phyloP scores from a whole-genome alignment of 768 basidiomycete genomes.

The Leccinum variicolor region DNA sequence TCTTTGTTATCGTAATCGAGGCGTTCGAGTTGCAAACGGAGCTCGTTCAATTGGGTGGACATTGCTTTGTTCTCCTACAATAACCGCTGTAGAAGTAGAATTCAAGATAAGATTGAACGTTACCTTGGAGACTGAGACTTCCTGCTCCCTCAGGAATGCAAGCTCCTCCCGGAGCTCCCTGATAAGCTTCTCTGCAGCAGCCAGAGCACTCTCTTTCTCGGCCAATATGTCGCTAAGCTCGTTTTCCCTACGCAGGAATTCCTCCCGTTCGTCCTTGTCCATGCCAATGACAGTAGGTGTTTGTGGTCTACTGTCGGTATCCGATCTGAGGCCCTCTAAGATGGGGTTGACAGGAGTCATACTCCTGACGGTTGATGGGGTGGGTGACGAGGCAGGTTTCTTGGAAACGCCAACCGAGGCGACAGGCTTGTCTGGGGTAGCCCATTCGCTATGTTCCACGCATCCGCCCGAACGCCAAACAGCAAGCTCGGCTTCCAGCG shows the following conservation, averaged over 20 bases:
- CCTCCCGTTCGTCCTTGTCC: slow-evolving; percentile 96
- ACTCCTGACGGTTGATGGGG: slow-evolving; percentile 64
- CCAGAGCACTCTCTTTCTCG: slow-evolving; percentile 83
- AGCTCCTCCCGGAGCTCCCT: slow-evolving; percentile 89
- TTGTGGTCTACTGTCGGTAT: slow-evolving; percentile 81
- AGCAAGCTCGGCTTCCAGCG: slow-evolving; percentile 87
- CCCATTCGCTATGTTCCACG: slow-evolving; percentile 85
- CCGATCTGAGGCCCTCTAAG: slow-evolving; percentile 67
- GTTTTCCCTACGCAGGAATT: slow-evolving; percentile 94
- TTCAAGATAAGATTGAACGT: slow-evolving; percentile 11
- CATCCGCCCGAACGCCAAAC: slow-evolving; percentile 86
- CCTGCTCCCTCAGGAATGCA: slow-evolving; percentile 87
- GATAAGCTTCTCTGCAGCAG: slow-evolving; percentile 79
- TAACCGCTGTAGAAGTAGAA: slow-evolving; percentile 7
- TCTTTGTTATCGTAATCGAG: slow-evolving; percentile 97
- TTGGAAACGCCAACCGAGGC: slow-evolving; percentile 43
- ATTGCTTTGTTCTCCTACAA: slow-evolving; percentile 88
- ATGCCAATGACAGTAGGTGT: slow-evolving; percentile 87
- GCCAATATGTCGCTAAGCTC: slow-evolving; percentile 91
- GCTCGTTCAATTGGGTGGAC: slow-evolving; percentile 89
- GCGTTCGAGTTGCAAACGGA: slow-evolving; percentile 87
- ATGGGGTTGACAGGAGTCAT: slow-evolving; percentile 74
- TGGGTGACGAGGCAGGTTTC: slow-evolving; percentile 52
- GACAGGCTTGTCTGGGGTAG: slow-evolving; percentile 57
- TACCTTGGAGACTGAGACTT: slow-evolving; percentile 73